Evolutionary conservation across 1,139 yeast genomes (phyloP).

Genomic region (Pichia sorboxylosa): DNA sequence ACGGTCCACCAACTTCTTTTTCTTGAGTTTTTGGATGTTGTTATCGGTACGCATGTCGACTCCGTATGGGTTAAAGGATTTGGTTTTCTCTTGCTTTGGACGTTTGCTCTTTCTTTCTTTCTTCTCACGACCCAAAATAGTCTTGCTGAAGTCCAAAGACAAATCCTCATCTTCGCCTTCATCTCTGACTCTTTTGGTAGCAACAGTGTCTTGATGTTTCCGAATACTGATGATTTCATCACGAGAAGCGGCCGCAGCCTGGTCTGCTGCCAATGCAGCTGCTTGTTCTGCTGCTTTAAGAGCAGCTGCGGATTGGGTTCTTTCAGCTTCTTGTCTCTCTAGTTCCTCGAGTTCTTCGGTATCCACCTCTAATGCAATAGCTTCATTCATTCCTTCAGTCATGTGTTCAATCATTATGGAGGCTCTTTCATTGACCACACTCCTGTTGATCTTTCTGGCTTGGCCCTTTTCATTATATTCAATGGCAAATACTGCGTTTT

Average conservation of each 20-base stretch:
- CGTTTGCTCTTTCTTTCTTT: conserved; percentile 5
- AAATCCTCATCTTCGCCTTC: conserved; percentile 13
- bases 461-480: conserved; percentile 7
- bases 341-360: conserved; percentile 8
- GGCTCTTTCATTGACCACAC: conserved; percentile 8
- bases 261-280: conserved; percentile 1
- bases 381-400: conserved; percentile 6
- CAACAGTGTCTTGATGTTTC: conserved; percentile 18
- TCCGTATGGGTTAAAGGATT: conserved; percentile 50
- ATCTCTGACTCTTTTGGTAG: conserved; percentile 9
- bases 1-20: conserved; percentile 17
- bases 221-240: conserved; percentile 49
- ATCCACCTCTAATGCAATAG: conserved; percentile 9
- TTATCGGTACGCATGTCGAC: conserved; percentile 22
- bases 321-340: conserved; percentile 8
- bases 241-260: conserved; percentile 13
- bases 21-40: conserved; percentile 17
- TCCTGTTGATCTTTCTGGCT: conserved; percentile 1
- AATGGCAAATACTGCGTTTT: conserved; percentile 7
- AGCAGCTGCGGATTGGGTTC: too few relatives aligned
- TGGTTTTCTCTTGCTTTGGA: conserved; percentile 28
- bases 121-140: conserved; percentile 26
- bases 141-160: conserved; percentile 39
- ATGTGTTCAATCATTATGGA: conserved; percentile 8
- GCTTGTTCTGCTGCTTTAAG: too few relatives aligned